Conservation (phyloP, 345 rosid genomes). For the Ailanthus altissimus region DNA sequence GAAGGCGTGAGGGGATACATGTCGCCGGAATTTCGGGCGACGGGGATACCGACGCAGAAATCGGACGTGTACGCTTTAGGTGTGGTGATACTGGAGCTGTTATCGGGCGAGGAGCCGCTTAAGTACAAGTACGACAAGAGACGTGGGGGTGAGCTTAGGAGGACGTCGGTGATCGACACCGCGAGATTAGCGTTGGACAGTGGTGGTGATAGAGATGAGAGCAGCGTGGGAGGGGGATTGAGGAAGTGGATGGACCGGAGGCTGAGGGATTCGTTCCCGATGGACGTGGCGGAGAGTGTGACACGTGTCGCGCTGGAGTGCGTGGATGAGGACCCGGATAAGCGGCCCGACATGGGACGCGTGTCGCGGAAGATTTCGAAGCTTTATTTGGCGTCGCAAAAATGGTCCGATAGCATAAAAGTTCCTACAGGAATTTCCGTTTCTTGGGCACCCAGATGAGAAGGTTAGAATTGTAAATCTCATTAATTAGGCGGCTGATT, state of each 20-base stretch:
- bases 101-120: constrained; percentile 77
- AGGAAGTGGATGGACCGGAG: constrained; percentile 80
- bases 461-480: not conserved
- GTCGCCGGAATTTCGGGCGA: constrained; percentile 70
- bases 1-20: constrained; percentile 82
- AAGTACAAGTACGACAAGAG: constrained; percentile 55
- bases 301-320: constrained; percentile 67
- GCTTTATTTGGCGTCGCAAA: constrained; percentile 54
- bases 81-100: constrained; percentile 70
- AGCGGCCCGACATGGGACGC: constrained; percentile 83
- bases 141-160: constrained; percentile 39
- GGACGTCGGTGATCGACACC: constrained; percentile 66
- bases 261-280: constrained; percentile 77
- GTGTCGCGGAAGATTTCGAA: constrained; percentile 81
- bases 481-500: not conserved
- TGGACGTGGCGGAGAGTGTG: constrained; percentile 59
- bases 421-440: constrained; percentile 58
- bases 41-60: constrained; percentile 65
- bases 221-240: constrained; percentile 39
- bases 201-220: constrained; percentile 25
- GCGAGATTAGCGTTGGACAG: constrained; percentile 46
- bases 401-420: constrained; percentile 54
- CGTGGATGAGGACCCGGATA: constrained; percentile 57
- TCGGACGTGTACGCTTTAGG: constrained; percentile 84
- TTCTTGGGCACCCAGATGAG: constrained; percentile 64